These are phyloP conservation scores for Cytospora schulzeri DNA, from an alignment of 2,329 filamentous ascomycete genomes.

Conservation along the genomic window DNA sequence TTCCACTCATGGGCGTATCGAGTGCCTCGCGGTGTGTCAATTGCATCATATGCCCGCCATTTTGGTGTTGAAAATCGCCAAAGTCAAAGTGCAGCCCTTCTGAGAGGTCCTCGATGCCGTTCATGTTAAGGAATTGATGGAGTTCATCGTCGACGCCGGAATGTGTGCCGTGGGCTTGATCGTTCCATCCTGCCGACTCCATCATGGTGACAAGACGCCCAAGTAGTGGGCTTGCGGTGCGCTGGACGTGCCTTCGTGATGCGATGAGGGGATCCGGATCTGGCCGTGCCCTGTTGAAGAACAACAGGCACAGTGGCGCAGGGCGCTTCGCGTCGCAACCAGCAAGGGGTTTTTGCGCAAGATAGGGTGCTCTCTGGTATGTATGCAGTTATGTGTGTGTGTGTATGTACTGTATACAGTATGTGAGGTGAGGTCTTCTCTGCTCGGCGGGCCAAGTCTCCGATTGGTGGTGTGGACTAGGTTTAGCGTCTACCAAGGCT, in stretches of 20 bases:
- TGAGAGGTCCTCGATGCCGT: slow-evolving; percentile 53
- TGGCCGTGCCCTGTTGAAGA: neutral
- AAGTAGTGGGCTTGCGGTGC: slow-evolving; percentile 12
- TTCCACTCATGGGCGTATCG: slow-evolving; percentile 54
- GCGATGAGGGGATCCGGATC: neutral
- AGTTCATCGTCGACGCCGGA: slow-evolving; percentile 61
- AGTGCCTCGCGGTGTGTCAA: slow-evolving; percentile 42
- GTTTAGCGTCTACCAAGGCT: slow-evolving; percentile 12
- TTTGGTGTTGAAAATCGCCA: slow-evolving; percentile 50
- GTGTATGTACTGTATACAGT: neutral
- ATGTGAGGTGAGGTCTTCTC: slow-evolving; percentile 17
- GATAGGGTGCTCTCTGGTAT: neutral
- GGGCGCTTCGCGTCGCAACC: slow-evolving; percentile 17
- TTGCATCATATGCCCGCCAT: slow-evolving; percentile 45
- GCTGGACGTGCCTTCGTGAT: slow-evolving; percentile 10
- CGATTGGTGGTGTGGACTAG: slow-evolving; percentile 26
- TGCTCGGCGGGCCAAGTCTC: slow-evolving; percentile 14
- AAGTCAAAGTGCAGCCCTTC: slow-evolving; percentile 64
- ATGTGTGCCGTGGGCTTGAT: slow-evolving; percentile 58
- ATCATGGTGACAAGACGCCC: slow-evolving; percentile 45
- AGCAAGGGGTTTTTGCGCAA: slow-evolving; percentile 10
- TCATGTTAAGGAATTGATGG: slow-evolving; percentile 65
- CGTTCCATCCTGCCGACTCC: slow-evolving; percentile 57
- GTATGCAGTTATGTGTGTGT: neutral
- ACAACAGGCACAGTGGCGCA: slow-evolving; percentile 10